These are phyloP conservation scores for Sclerotinia subarctica DNA, from an alignment of 2,329 filamentous ascomycete species.

Conservation along the genomic window DNA sequence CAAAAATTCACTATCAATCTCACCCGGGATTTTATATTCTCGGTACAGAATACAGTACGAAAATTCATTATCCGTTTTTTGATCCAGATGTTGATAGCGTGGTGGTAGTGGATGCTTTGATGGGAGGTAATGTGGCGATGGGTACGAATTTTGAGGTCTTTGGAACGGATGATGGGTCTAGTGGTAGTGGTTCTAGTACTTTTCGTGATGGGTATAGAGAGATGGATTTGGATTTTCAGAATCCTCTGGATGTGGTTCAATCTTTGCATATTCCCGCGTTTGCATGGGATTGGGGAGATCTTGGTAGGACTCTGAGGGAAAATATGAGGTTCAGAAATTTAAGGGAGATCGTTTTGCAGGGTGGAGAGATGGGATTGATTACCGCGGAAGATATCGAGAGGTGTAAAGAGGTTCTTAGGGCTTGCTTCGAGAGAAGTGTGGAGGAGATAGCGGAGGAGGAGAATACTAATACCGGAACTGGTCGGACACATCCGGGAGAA, in stretches of 20 bases:
- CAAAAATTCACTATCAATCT: not conserved
- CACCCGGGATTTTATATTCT: not conserved
- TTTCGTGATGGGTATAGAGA: too few relatives aligned
- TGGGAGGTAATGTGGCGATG: not conserved
- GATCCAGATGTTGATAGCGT: not conserved
- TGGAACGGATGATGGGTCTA: fast-evolving
- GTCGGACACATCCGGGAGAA: too few relatives aligned
- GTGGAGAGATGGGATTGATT: not conserved
- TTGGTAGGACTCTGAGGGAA: not conserved
- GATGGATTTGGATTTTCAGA: fast-evolving
- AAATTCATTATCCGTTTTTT: not conserved
- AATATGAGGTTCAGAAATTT: not conserved
- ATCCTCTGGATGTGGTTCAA: not conserved
- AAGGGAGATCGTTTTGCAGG: not conserved
- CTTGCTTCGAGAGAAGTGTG: not conserved
- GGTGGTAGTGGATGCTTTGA: not conserved
- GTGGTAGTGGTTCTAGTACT: too few relatives aligned
- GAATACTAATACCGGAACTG: not conserved
- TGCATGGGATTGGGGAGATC: not conserved
- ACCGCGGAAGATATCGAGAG: not conserved
- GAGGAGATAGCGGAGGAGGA: not conserved
- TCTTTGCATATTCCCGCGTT: not conserved
- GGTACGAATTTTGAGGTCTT: not conserved
- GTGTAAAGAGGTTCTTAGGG: not conserved
- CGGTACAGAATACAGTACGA: not conserved